Base-by-base conservation (phyloP, 352 stramenopile genomes). In the Phytophthora agathidicida region DNA sequence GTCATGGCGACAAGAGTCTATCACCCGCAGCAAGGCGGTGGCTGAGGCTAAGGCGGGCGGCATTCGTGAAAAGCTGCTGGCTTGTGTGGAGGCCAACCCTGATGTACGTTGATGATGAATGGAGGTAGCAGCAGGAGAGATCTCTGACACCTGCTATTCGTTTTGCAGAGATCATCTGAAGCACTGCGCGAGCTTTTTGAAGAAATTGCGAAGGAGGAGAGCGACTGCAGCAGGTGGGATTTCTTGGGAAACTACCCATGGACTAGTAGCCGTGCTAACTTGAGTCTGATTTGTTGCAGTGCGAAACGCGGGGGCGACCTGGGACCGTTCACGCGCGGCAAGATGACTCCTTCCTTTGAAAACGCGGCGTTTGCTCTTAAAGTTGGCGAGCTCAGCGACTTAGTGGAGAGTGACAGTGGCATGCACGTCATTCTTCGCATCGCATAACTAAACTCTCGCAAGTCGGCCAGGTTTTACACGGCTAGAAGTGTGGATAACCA, bases 371-470 rank as follows among this genome's bases (percentile, higher is more conserved):
- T 98, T 58, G 80, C 68, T 31, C 84, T 99, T 31, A 83, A 95
- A 50, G 84, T 98, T 16, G 93, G 91, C 30, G 85, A 98, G 65
- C 86, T 99, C 53, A 98, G 88, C 49, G 89, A 86, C 5, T 94
- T 99, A 59, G 91, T 99, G 22, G 94, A 97, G 53, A 98, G 88
- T 39, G 96, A 99, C 63, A 98, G 87, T 55, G 97, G 96, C 41
- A 86, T 98, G 55, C 97, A 99, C 82, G 88, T 99, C 44, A 99
- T 99, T 48, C 91, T 98, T 49, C 85, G 97, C 48, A 64, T 91
- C 61, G 83, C 77, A 79, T 93, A 80, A 73, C 43, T 30, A 63
- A 38, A 49, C 17, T 33, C 22, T 51, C 59, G n/a, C n/a, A 35
- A 35, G 26, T 26, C 16, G 31, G 20, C 44, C 24, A 38, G 17